A percentile compares a stretch with the other conserved stretches of the same genome.
These are phyloP conservation scores for Nakataea oryzae DNA, from an alignment of 2,329 filamentous ascomycete species.

Conservation along the genomic window DNA sequence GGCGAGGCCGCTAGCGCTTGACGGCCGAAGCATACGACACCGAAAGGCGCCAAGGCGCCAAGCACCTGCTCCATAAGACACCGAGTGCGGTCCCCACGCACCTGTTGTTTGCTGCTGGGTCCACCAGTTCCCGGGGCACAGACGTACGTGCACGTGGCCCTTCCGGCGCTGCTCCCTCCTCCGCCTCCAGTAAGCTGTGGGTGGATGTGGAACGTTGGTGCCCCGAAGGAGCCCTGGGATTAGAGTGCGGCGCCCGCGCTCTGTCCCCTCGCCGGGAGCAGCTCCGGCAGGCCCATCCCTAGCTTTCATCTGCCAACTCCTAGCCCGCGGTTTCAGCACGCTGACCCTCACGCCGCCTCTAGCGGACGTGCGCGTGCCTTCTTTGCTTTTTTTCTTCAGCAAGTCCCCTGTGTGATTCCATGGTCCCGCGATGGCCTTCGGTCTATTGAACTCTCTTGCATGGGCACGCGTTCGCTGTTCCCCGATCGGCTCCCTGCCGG, in stretches of 20 bases:
- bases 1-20: background rate
- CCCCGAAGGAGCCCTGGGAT: background rate
- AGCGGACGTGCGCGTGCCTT: background rate
- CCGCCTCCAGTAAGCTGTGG: no score
- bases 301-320: no score
- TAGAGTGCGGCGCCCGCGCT: background rate
- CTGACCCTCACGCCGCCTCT: background rate
- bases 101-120: no score
- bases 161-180: background rate
- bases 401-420: background rate
- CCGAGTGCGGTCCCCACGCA: no score
- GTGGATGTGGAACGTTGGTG: background rate
- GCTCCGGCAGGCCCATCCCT: background rate
- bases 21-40: background rate
- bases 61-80: background rate
- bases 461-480: background rate
- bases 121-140: background rate
- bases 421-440: background rate
- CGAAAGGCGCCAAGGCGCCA: background rate
- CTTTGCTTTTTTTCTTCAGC: background rate
- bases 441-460: background rate
- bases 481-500: background rate
- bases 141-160: no score
- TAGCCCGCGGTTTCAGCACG: background rate
- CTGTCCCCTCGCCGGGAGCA: background rate